phyloP scores from a whole-genome alignment of 2,329 filamentous ascomycete genomes.

The Lecanicillium sp. region DNA sequence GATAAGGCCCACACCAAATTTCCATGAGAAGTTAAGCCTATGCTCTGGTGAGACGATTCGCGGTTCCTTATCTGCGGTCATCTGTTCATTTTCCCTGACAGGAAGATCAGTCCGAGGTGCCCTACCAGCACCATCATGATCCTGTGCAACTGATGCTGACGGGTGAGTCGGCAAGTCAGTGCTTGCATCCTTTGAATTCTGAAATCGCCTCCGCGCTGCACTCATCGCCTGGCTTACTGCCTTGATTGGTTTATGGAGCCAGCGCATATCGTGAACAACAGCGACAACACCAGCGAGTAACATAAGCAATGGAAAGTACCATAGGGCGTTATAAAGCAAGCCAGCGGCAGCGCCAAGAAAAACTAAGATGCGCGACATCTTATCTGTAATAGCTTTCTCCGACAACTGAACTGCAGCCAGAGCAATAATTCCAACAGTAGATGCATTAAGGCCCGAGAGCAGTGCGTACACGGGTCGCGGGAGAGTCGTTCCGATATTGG shows the following conservation, averaged over 20 bases:
- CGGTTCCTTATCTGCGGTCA: not conserved
- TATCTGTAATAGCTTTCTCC: constrained; percentile 59
- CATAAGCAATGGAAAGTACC: constrained; percentile 67
- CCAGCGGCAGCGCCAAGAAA: constrained; percentile 56
- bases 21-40: constrained; percentile 35
- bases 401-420: constrained; percentile 61
- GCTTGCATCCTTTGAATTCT: too few species aligned
- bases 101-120: too few species aligned
- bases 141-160: too few species aligned
- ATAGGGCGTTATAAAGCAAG: constrained; percentile 61
- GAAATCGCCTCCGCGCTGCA: not conserved
- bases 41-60: constrained; percentile 21
- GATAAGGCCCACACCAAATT: constrained; percentile 32
- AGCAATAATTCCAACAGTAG: constrained; percentile 64
- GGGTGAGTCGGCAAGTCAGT: too few species aligned
- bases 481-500: constrained; percentile 47
- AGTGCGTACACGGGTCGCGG: constrained; percentile 59
- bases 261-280: constrained; percentile 47
- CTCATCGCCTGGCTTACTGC: not conserved
- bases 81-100: not conserved
- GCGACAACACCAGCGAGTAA: constrained; percentile 42
- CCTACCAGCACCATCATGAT: too few species aligned
- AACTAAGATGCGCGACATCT: constrained; percentile 52
- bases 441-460: constrained; percentile 62
- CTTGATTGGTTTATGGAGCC: constrained; percentile 29